These are phyloP conservation scores for Adiantum capillusveneris DNA, from an alignment of 75 land plant species.

Conservation along the genomic window DNA sequence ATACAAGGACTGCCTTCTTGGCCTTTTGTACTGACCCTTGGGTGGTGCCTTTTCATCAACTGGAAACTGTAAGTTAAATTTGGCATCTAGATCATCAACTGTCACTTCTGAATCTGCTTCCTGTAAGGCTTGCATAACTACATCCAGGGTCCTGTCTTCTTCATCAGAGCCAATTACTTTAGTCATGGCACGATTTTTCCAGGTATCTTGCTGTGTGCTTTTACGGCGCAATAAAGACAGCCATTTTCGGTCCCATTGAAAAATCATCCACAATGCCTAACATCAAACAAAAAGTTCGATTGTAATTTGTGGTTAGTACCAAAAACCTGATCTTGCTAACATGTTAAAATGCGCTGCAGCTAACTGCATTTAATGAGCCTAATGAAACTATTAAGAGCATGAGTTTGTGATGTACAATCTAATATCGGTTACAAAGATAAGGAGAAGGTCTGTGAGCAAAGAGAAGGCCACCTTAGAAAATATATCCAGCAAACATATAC, in stretches of 20 bases:
- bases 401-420: not conserved
- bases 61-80: slow-evolving; percentile 89
- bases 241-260: slow-evolving; percentile 77
- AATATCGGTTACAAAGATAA: not conserved
- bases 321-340: no score
- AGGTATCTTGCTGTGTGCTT: slow-evolving; percentile 51
- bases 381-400: not conserved
- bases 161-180: slow-evolving; percentile 21
- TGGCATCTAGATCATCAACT: slow-evolving; percentile 80
- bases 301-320: not conserved
- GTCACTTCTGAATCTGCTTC: slow-evolving; percentile 70
- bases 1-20: slow-evolving; percentile 66
- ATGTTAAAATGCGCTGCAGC: no score
- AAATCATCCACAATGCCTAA: slow-evolving; percentile 92
- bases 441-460: not conserved
- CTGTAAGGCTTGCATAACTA: slow-evolving; percentile 44
- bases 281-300: not conserved
- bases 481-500: no score
- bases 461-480: no score
- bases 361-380: not conserved
- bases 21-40: slow-evolving; percentile 83
- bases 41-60: slow-evolving; percentile 52
- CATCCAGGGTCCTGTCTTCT: slow-evolving; percentile 15
- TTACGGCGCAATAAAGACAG: slow-evolving; percentile 73
- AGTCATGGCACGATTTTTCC: slow-evolving; percentile 52